phyloP scores from a whole-genome alignment of 2,329 filamentous ascomycete genomes.

The Diaporthe nobilis region DNA sequence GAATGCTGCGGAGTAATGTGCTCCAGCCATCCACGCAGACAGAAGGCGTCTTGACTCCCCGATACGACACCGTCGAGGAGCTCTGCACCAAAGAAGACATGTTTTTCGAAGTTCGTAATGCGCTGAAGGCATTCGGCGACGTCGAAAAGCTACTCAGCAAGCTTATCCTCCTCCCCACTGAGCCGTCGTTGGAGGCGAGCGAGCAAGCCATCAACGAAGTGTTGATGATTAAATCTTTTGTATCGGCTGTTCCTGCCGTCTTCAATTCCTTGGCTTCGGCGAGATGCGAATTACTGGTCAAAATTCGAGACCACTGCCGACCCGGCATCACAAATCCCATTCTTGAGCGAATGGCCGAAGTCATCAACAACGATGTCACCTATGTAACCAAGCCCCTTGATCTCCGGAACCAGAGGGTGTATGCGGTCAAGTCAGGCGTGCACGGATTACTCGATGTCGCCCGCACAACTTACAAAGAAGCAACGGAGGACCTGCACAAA shows the following conservation, averaged over 20 bases:
- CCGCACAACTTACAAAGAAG: conserved; percentile 90
- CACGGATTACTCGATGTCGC: conserved; percentile 91
- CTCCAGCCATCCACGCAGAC: conserved; percentile 86
- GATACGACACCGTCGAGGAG: conserved; percentile 89
- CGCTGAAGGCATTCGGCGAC: conserved; percentile 82
- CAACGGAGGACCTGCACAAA: conserved; percentile 76
- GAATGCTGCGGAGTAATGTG: conserved; percentile 87
- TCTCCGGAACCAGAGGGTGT: conserved; percentile 82
- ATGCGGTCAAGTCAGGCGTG: conserved; percentile 73
- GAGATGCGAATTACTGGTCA: conserved; percentile 73
- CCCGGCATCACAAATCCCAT: conserved; percentile 73
- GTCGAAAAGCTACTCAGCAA: conserved; percentile 85
- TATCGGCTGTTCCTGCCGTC: conserved; percentile 76
- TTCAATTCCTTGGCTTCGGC: conserved; percentile 77
- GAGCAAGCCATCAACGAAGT: conserved; percentile 90
- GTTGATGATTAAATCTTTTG: conserved; percentile 87
- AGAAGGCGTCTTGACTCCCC: conserved; percentile 73
- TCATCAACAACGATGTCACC: conserved; percentile 85
- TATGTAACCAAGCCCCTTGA: conserved; percentile 87
- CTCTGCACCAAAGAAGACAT: conserved; percentile 86
- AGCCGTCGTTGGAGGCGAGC: conserved; percentile 75
- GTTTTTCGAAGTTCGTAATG: conserved; percentile 82
- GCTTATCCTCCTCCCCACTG: conserved; percentile 82
- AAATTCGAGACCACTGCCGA: conserved; percentile 79
- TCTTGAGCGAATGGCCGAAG: conserved; percentile 73